Evolutionary conservation across 805 yeast species (phyloP).

Genomic region (Metschnikowia dekortorum): DNA sequence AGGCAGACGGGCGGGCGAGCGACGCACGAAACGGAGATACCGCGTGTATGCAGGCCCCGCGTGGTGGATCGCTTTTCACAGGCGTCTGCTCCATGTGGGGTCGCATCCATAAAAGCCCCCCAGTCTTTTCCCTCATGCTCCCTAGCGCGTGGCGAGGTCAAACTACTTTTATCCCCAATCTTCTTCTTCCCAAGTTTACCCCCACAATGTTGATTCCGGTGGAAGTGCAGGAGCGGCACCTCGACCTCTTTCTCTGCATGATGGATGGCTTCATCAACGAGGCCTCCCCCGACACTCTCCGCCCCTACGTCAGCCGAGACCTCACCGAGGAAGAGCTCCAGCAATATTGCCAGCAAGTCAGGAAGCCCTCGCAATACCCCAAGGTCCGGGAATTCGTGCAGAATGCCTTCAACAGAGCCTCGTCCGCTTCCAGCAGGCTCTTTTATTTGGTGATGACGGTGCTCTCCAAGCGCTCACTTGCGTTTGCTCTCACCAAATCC

Average conservation of each 20-base stretch:
- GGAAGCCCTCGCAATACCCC: conserved; percentile 29
- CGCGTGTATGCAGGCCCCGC: not conserved
- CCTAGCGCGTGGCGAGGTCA: too few species aligned
- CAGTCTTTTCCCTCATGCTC: not conserved
- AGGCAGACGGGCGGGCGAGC: not conserved
- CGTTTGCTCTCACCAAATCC: conserved; percentile 31
- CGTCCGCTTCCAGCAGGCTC: conserved; percentile 18
- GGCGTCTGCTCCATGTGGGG: conserved; percentile 6
- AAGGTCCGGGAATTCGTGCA: conserved; percentile 19
- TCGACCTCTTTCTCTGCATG: conserved; percentile 25
- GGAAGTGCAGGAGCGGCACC: conserved; percentile 20
- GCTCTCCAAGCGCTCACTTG: conserved; percentile 26
- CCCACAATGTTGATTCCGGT: conserved; percentile 4
- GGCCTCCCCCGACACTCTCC: conserved; percentile 24
- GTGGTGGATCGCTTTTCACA: not conserved
- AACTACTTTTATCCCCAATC: too few species aligned
- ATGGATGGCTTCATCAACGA: conserved; percentile 36
- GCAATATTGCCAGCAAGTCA: conserved; percentile 20
- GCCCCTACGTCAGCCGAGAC: conserved; percentile 21
- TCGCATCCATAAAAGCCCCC: not conserved
- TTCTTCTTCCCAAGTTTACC: not conserved
- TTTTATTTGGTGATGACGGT: conserved; percentile 23
- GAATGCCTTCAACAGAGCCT: conserved; percentile 11
- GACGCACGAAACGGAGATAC: not conserved
- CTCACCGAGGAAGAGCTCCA: conserved; percentile 26